Evolutionary conservation across 257 asterid species (phyloP).

Genomic region (Voacanga thouarsii): DNA sequence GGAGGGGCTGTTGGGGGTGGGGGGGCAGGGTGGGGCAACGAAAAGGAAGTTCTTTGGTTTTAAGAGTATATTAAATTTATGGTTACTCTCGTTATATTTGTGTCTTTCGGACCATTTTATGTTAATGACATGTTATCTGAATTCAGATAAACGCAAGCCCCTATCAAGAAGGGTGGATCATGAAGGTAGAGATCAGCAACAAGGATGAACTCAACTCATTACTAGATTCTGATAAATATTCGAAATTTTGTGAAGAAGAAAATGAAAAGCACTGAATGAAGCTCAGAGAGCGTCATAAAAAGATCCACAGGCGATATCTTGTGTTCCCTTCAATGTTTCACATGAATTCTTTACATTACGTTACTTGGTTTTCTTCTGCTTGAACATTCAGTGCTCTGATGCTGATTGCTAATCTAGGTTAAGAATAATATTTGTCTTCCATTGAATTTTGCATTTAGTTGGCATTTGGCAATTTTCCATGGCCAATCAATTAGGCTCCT

Average conservation of each 20-base stretch:
- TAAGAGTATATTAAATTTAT: too few species aligned
- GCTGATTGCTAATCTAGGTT: background rate
- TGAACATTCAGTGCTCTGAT: background rate
- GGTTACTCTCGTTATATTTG: background rate
- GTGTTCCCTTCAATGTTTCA: background rate
- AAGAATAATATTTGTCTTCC: too few species aligned
- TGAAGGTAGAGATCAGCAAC: conserved; percentile 70
- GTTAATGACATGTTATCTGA: background rate
- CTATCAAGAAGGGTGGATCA: conserved; percentile 86
- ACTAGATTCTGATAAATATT: conserved; percentile 63
- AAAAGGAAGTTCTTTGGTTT: too few species aligned
- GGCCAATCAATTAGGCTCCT: background rate
- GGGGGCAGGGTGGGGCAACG: too few species aligned
- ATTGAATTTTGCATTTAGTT: background rate
- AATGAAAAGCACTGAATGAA: conserved; percentile 47
- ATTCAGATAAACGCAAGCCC: conserved; percentile 74
- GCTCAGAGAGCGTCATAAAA: background rate
- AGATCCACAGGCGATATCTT: background rate
- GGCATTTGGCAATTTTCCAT: background rate
- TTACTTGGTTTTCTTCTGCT: background rate
- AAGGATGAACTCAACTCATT: conserved; percentile 48
- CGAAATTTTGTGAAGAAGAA: conserved; percentile 85
- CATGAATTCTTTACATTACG: background rate
- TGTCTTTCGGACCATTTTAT: background rate
- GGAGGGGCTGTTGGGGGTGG: too few species aligned